These are phyloP conservation scores for Onygenales sp. DNA, from an alignment of 2,329 filamentous ascomycete species.

Conservation along the genomic window DNA sequence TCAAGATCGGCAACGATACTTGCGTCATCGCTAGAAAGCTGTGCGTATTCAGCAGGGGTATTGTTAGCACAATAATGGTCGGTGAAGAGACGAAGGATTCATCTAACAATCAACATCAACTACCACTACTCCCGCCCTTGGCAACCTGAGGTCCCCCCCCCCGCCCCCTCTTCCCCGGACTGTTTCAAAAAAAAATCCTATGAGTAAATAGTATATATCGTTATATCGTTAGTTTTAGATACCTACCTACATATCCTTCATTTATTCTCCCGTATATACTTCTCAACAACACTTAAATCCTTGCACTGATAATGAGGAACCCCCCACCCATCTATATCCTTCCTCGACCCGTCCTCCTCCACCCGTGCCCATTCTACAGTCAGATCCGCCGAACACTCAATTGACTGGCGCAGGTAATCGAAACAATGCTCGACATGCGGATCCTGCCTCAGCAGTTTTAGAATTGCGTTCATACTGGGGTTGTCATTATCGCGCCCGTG, in stretches of 20 bases:
- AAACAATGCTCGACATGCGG: conserved; percentile 3
- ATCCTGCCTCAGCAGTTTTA: background rate
- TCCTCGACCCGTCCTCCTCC: background rate
- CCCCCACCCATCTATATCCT: background rate
- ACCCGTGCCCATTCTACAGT: conserved; percentile 8
- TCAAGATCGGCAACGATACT: too few relatives aligned
- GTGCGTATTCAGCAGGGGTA: too few relatives aligned
- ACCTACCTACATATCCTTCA: background rate
- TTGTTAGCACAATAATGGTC: too few relatives aligned
- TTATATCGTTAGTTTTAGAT: too few relatives aligned
- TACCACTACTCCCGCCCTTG: too few relatives aligned
- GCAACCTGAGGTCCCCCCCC: too few relatives aligned
- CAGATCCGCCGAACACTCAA: conserved; percentile 11
- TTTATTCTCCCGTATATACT: background rate
- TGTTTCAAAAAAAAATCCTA: too few relatives aligned
- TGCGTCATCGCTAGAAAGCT: too few relatives aligned
- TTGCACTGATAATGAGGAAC: background rate
- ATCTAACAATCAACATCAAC: too few relatives aligned
- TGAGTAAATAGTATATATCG: too few relatives aligned
- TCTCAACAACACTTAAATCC: background rate
- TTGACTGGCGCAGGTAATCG: conserved; percentile 9
- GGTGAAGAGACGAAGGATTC: too few relatives aligned
- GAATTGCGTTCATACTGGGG: background rate
- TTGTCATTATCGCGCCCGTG: background rate
- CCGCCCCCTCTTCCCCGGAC: too few relatives aligned